Evolutionary conservation across 106 monocot genomes (phyloP), one percentile per base, ranked within the genome.

Genomic region (Dendrobium catenatum): DNA sequence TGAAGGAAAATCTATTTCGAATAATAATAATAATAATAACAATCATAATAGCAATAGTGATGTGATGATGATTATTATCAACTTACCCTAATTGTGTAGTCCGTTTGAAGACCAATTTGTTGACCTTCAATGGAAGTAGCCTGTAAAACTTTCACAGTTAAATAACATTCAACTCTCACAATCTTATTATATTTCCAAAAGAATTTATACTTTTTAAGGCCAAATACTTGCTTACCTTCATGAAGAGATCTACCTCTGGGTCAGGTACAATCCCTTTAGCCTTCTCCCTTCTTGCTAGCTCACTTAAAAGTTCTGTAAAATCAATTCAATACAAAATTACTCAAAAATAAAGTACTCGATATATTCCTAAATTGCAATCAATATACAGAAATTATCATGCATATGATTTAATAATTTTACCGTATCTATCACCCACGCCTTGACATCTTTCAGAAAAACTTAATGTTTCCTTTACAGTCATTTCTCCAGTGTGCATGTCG

Each of bases 191-290:
- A 29, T 68, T 68, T 68, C 58, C 20, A 29, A 68, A 11, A 29
- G 68, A 68, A 68, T 68, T 29, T 68, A 68, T 29, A 59, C 24
- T 27, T 68, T 29, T 3, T 3, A 37, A 70, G 33, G 33, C 9
- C 10, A 37, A 70, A 37, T 15, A 70, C 11, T 37, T 70, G 5
- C 76, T n/a, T 81, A 94, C 94, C 90, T 95, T 95, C 94, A 95
- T 95, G 81, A 90, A 95, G 33, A 92, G 87, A 76, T 95, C 90
- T 17, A 95, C 86, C 58, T 92, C 94, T 26, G 89, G 70, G 20
- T 95, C 92, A 0, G 94, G 91, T 16, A 85, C 29, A 55, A 95
- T 92, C 10, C 87, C 88, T 55, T 42, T 70, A 6, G 87, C 87
- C 70, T 86, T 92, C 83, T 95, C 91, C 76, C 87, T 88, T 79